A percentile compares a stretch with the other conserved stretches of the same genome.
phyloP scores from a whole-genome alignment of 176 grass and related monocot genomes.

The Musa schizocarpa region DNA sequence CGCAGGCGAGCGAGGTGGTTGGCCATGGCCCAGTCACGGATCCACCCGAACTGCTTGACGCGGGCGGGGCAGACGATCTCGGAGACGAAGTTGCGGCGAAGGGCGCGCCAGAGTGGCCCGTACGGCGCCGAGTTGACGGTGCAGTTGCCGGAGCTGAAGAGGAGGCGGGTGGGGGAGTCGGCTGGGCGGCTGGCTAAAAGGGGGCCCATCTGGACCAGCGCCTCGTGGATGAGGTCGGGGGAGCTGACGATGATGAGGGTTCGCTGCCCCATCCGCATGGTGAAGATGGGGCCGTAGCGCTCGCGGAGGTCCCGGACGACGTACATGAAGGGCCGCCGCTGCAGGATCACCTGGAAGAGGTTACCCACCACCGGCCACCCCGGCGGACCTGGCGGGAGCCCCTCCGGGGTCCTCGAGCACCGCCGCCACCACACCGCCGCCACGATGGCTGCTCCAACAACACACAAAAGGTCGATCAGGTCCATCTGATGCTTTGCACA shows the following conservation, averaged over 20 bases:
- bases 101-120: constrained; percentile 72
- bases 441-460: constrained; percentile 32
- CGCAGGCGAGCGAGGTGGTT: constrained; percentile 70
- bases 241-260: constrained; percentile 69
- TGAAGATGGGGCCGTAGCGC: constrained; percentile 92
- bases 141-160: constrained; percentile 93
- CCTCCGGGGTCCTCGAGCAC: constrained; percentile 44
- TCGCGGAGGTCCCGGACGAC: constrained; percentile 70
- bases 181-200: constrained; percentile 73
- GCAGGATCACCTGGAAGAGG: constrained; percentile 87
- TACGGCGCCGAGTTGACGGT: constrained; percentile 87
- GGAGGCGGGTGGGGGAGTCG: constrained; percentile 72
- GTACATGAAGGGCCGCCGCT: constrained; percentile 91
- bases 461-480: constrained; percentile 42
- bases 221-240: constrained; percentile 88
- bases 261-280: constrained; percentile 90
- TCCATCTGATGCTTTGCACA: constrained; percentile 21
- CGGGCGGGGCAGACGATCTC: constrained; percentile 70
- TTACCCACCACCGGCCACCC: constrained; percentile 96
- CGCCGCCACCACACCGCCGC: constrained; percentile 64
- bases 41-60: constrained; percentile 75
- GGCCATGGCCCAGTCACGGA: constrained; percentile 79
- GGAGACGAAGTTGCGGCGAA: constrained; percentile 86
- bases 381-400: constrained; percentile 60
- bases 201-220: constrained; percentile 70